phyloP scores from a whole-genome alignment of 257 asterid species.

The Coffea canephora region DNA sequence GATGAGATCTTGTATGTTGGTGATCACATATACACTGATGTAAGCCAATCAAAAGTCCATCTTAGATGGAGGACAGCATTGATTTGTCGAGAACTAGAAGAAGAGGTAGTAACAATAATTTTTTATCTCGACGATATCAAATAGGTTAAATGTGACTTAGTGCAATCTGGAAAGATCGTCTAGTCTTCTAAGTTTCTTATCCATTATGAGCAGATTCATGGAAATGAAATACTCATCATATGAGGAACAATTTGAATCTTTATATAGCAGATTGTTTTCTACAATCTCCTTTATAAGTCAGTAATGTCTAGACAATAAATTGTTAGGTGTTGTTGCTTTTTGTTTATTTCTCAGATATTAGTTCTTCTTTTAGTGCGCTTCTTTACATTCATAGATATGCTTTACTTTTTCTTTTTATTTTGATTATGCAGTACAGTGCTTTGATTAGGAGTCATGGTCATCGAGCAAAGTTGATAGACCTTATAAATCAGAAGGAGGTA shows the following conservation, averaged over 20 bases:
- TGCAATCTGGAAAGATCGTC: background rate
- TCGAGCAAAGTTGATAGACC: constrained; percentile 72
- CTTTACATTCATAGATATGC: background rate
- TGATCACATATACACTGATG: constrained; percentile 91
- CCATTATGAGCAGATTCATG: background rate
- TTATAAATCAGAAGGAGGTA: constrained; percentile 81
- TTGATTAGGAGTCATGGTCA: constrained; percentile 56
- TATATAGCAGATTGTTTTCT: background rate
- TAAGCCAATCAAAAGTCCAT: constrained; percentile 89
- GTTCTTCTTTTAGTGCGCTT: background rate
- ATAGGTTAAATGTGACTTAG: background rate
- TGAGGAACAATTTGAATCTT: background rate
- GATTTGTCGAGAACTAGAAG: constrained; percentile 87
- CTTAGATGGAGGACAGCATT: constrained; percentile 94
- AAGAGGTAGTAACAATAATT: constrained; percentile 52
- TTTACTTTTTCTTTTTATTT: constrained; percentile 2
- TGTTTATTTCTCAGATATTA: background rate
- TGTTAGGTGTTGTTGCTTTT: background rate
- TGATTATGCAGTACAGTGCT: constrained; percentile 70
- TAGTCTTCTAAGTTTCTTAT: background rate
- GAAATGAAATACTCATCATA: background rate
- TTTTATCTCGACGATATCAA: constrained; percentile 7
- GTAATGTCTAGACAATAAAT: background rate
- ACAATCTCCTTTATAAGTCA: background rate
- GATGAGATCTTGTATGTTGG: constrained; percentile 90